phyloP scores from a whole-genome alignment of 306 rosid genomes.

The Sechiopsis laciniata region DNA sequence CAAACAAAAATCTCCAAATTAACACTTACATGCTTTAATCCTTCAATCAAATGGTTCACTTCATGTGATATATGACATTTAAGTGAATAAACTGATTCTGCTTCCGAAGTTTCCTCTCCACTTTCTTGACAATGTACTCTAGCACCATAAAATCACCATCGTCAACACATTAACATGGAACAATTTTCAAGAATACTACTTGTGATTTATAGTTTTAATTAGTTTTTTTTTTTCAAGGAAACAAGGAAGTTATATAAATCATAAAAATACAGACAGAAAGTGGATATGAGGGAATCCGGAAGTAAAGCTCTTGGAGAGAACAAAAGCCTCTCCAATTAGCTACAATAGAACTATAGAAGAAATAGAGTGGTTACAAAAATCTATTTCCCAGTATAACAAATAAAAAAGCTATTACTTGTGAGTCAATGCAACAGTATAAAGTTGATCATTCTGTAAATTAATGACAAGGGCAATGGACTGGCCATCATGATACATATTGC shows the following conservation, averaged over 20 bases:
- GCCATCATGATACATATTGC: neutral
- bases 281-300: neutral
- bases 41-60: constrained; percentile 98
- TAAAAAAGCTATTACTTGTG: neutral
- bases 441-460: neutral
- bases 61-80: constrained; percentile 98
- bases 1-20: constrained; percentile 9
- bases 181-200: neutral
- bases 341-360: neutral
- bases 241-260: neutral
- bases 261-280: neutral
- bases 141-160: constrained; percentile 29
- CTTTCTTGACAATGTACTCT: constrained; percentile 93
- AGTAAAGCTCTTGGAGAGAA: neutral
- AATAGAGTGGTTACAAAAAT: neutral
- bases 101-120: constrained; percentile 94
- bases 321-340: neutral
- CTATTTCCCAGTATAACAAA: neutral
- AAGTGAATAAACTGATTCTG: constrained; percentile 89
- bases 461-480: neutral
- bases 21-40: constrained; percentile 82
- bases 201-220: neutral
- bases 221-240: too few relatives aligned
- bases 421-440: neutral
- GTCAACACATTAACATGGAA: constrained; percentile 15